Evolutionary conservation across 106 monocot species (phyloP).

Genomic region (Allium cepa): DNA sequence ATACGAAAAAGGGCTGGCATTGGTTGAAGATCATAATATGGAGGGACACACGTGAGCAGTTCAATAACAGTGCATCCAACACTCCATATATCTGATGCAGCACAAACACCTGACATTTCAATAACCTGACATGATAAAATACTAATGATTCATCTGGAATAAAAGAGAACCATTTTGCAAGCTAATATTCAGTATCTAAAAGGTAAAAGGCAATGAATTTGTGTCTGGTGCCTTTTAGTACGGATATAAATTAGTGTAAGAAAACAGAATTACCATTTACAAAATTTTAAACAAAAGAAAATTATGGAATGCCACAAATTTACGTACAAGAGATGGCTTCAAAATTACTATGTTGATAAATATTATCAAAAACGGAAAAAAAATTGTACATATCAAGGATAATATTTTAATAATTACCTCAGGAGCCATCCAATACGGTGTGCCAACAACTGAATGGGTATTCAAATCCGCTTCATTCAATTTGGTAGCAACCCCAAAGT

Average conservation of each 20-base stretch:
- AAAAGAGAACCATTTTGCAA: background rate
- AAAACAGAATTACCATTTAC: too few species aligned
- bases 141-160: too few species aligned
- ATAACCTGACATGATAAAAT: constrained; percentile 49
- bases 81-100: constrained; percentile 99
- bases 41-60: constrained; percentile 92
- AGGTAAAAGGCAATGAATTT: too few species aligned
- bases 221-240: too few species aligned
- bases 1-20: constrained; percentile 99
- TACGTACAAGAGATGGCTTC: background rate
- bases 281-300: too few species aligned
- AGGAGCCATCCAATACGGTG: constrained; percentile 99
- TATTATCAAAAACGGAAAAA: too few species aligned
- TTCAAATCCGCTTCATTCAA: constrained; percentile 96
- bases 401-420: constrained; percentile 42
- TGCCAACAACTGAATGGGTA: constrained; percentile 99
- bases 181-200: background rate
- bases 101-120: constrained; percentile 98
- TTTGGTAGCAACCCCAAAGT: constrained; percentile 99
- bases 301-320: too few species aligned
- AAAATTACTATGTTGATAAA: background rate
- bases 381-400: too few species aligned
- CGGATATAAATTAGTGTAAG: too few species aligned
- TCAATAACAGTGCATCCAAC: constrained; percentile 99
- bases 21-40: constrained; percentile 98